Base-by-base conservation (phyloP, 352 stramenopile species). In the Pythium biforme region DNA sequence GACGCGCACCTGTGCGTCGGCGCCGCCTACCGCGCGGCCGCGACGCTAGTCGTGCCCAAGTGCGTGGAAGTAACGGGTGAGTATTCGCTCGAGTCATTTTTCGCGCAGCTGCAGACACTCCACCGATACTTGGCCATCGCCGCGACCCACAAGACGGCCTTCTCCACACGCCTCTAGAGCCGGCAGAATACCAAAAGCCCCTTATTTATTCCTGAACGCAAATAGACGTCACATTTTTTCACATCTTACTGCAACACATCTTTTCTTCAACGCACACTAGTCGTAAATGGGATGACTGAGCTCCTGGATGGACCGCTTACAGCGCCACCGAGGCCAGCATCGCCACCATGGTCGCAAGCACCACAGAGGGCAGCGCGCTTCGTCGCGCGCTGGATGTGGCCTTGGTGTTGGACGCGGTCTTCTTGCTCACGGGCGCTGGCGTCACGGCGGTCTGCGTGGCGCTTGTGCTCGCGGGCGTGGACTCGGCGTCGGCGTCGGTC, bases 81-180 rank as follows among this genome's bases (percentile, higher is more conserved):
- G 2, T 61, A 72, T 25, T 78, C 70, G n/a, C 72, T 88, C 8
- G 79, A 88, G 29, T 62, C 72, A 17, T 88, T 88, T 43, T 88
- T 80, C 52, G 79, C 79, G 29, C 76, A 86, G 52, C 68, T 86
- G 22, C 63, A 67, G 34, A 88, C 74, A 26, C 66, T 88, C 34
- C 61, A 83, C 59, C 62, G 67, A 22, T 88, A 86, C 48, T 37
- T 88, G 20, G 52, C 52, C 26, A 60, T 68, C 9, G 68, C 71
- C 0, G 69, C 73, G 10, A 53, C 60, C 3, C 76, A 88, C 34
- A 17, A 52, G 25, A 68, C 43, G 1, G 76, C 74, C 8, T 88
- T 88, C 43, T 72, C 76, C 5, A 78, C 68, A 25, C 63, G 54
- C 19, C 53, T 84, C 17, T 66, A 22, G 26, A 61, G 29, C 27